Evolutionary conservation across 2,329 filamentous ascomycete genomes (phyloP).

Genomic region (Botryotinia narcissicola): DNA sequence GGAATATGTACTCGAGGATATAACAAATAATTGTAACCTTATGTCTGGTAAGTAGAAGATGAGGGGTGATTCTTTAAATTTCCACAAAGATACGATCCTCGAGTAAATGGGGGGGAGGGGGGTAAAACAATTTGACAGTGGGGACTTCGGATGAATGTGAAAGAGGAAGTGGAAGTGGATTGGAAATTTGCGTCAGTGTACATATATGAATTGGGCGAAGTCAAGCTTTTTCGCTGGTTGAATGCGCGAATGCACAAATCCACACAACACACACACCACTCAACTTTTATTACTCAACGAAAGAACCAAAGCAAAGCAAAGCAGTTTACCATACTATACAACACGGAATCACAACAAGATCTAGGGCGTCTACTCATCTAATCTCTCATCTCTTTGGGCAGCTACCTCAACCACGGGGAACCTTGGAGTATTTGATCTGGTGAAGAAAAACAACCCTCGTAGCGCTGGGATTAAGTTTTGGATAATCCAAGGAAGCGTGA

Average conservation of each 20-base stretch:
- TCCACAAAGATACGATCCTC: not conserved
- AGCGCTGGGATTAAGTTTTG: not conserved
- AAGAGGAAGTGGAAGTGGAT: not conserved
- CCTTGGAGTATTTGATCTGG: not conserved
- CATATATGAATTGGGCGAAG: not conserved
- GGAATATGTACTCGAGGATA: too few relatives aligned
- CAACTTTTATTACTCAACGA: not conserved
- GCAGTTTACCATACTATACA: too few relatives aligned
- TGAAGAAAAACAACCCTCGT: not conserved
- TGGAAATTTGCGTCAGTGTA: constrained; percentile 6
- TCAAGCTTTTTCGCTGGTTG: not conserved
- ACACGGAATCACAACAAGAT: too few relatives aligned
- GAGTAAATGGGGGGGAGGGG: not conserved
- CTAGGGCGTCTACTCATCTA: not conserved
- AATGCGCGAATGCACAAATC: not conserved
- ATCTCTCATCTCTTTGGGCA: not conserved
- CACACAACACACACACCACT: not conserved
- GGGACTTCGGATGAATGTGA: not conserved
- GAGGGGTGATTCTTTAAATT: constrained; percentile 7
- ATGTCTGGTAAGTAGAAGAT: not conserved
- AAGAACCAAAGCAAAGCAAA: not conserved
- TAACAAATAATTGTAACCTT: not conserved
- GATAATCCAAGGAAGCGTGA: not conserved
- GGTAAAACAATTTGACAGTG: not conserved
- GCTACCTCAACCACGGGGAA: not conserved